Evolutionary conservation across 1,284 basidiomycete species (phyloP).

Genomic region (Ceratobasidium sp.): DNA sequence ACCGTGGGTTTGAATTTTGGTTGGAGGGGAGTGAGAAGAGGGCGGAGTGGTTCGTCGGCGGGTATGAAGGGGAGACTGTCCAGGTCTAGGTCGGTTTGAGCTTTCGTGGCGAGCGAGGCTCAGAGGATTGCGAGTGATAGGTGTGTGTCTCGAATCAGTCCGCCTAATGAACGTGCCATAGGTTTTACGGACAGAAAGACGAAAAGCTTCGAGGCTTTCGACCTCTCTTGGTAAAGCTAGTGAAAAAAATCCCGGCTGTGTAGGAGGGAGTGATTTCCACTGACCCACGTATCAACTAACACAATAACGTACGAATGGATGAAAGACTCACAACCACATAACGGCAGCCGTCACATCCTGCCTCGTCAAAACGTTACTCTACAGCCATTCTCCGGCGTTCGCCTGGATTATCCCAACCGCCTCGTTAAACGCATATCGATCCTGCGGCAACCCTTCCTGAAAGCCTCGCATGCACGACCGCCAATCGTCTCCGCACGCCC

Average conservation of each 20-base stretch:
- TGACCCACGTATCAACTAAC: constrained; percentile 52
- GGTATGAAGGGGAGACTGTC: constrained; percentile 78
- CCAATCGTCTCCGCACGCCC: constrained; percentile 70
- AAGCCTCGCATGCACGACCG: constrained; percentile 57
- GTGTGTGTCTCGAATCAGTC: constrained; percentile 86
- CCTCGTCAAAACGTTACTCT: constrained; percentile 87
- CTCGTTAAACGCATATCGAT: constrained; percentile 64
- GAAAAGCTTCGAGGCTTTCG: constrained; percentile 79
- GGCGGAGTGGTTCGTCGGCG: constrained; percentile 74
- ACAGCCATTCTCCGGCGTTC: constrained; percentile 89
- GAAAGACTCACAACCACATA: constrained; percentile 68
- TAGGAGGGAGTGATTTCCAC: constrained; percentile 86
- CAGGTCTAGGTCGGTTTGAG: constrained; percentile 82
- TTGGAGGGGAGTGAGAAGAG: constrained; percentile 73
- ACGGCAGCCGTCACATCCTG: constrained; percentile 83
- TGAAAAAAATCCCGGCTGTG: constrained; percentile 87
- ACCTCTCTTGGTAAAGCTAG: constrained; percentile 81
- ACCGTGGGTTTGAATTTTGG: constrained; percentile 6
- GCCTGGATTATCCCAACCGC: constrained; percentile 77
- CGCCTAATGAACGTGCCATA: constrained; percentile 63
- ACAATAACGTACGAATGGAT: constrained; percentile 46
- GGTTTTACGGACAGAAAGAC: constrained; percentile 74
- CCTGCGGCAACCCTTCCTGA: constrained; percentile 64
- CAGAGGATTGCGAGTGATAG: constrained; percentile 83
- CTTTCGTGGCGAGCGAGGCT: constrained; percentile 85